These are phyloP conservation scores for Passalora sequoiae DNA, from an alignment of 2,329 filamentous ascomycete genomes.

Conservation along the genomic window DNA sequence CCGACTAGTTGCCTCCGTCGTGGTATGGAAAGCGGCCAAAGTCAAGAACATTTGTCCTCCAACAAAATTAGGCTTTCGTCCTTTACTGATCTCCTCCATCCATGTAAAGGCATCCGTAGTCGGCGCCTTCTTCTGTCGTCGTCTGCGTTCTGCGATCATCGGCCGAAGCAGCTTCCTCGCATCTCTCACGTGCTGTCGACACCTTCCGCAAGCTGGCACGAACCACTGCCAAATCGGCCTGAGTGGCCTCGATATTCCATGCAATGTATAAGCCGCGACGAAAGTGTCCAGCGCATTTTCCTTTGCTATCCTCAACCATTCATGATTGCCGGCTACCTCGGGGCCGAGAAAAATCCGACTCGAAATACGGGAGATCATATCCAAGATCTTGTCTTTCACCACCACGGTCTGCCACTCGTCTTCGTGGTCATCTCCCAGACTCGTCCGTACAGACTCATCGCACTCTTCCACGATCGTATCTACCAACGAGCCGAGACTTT, in stretches of 20 bases:
- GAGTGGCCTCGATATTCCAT: slow-evolving; percentile 27
- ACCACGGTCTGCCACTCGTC: slow-evolving; percentile 10
- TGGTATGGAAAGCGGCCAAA: slow-evolving; percentile 21
- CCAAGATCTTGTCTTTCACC: slow-evolving; percentile 23
- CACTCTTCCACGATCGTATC: slow-evolving; percentile 15
- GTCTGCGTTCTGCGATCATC: background rate
- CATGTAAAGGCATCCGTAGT: background rate
- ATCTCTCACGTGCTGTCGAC: background rate
- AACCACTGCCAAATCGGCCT: slow-evolving; percentile 3
- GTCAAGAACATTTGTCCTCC: background rate
- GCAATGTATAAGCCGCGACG: slow-evolving; percentile 16
- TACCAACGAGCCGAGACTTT: slow-evolving; percentile 14
- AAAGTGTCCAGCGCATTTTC: slow-evolving; percentile 36
- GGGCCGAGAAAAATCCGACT: slow-evolving; percentile 38
- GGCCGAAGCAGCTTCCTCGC: background rate
- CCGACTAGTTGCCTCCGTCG: slow-evolving; percentile 11
- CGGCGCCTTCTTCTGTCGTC: background rate
- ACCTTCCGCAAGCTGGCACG: slow-evolving; percentile 1
- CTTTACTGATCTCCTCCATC: slow-evolving; percentile 2
- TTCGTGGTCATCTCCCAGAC: slow-evolving; percentile 4
- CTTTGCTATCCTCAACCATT: slow-evolving; percentile 36
- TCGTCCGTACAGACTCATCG: slow-evolving; percentile 5
- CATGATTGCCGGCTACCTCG: slow-evolving; percentile 32
- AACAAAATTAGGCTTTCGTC: background rate
- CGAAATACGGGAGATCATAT: slow-evolving; percentile 36